phyloP scores from a whole-genome alignment of 139 green algal species.

The Ettlia oleoabundans region DNA sequence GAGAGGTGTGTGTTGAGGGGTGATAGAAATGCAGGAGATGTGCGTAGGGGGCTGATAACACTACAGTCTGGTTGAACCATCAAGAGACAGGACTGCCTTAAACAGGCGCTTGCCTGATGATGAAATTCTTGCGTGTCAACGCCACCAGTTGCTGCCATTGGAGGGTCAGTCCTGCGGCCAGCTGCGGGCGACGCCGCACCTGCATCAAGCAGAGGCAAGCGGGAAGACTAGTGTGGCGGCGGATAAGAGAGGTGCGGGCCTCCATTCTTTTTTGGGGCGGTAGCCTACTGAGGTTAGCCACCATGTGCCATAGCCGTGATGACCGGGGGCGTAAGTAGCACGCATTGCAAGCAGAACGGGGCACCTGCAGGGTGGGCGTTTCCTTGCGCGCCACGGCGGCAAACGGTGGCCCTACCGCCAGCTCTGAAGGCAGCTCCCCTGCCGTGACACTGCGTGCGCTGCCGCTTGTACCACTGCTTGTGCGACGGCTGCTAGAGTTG shows the following conservation, averaged over 20 bases:
- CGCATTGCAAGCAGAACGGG: not conserved
- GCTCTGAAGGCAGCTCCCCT: not conserved
- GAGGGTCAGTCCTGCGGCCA: constrained; percentile 3
- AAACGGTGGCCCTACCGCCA: not conserved
- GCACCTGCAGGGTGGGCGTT: constrained; percentile 19
- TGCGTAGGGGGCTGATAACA: too few relatives aligned
- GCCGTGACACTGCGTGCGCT: not conserved
- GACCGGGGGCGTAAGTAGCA: too few relatives aligned
- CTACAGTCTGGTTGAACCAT: too few relatives aligned
- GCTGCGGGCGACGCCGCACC: not conserved
- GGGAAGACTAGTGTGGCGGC: too few relatives aligned
- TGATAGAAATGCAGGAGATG: too few relatives aligned
- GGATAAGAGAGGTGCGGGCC: too few relatives aligned
- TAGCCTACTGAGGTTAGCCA: too few relatives aligned
- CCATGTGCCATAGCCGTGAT: too few relatives aligned
- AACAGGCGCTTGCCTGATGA: constrained; percentile 20
- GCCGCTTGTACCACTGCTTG: not conserved
- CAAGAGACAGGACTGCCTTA: not conserved
- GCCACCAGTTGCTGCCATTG: constrained; percentile 39
- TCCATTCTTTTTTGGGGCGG: too few relatives aligned
- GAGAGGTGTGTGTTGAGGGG: too few relatives aligned
- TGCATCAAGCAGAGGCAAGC: not conserved
- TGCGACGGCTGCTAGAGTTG: not conserved
- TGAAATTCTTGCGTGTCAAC: constrained; percentile 26
- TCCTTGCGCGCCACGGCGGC: constrained; percentile 4